A percentile compares a stretch with the other conserved stretches of the same genome.
Conservation (phyloP, 768 basidiomycete species). For the Wakefieldia striispora region DNA sequence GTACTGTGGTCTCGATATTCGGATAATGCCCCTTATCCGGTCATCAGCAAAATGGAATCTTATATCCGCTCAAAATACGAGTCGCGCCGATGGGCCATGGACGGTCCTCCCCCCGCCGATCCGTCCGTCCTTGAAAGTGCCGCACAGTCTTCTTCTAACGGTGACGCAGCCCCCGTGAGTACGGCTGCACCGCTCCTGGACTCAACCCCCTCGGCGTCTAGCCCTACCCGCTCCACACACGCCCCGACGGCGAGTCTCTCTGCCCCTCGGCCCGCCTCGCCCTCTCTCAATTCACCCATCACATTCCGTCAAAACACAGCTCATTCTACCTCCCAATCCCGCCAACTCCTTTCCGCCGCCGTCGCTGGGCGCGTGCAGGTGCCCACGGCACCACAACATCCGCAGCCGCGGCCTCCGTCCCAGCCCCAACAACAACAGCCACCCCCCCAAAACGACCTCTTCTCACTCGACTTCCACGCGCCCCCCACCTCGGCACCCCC, state of each 20-base stretch:
- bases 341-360: constrained; percentile 34
- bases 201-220: not conserved
- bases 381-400: constrained; percentile 1
- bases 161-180: not conserved
- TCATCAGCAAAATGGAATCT: constrained; percentile 88
- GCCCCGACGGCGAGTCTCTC: constrained; percentile 20
- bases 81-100: constrained; percentile 85
- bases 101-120: constrained; percentile 81
- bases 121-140: constrained; percentile 70
- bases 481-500: constrained; percentile 37
- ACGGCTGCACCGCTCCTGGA: constrained; percentile 7
- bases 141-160: constrained; percentile 13
- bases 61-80: constrained; percentile 98
- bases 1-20: constrained; percentile 31
- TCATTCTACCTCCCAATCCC: constrained; percentile 21
- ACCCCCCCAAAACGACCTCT: constrained; percentile 61
- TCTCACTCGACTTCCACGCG: constrained; percentile 83
- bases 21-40: not conserved
- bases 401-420: constrained; percentile 14
- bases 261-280: constrained; percentile 28
- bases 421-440: constrained; percentile 24
- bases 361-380: constrained; percentile 33
- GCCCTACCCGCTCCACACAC: constrained; percentile 2
- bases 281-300: constrained; percentile 24
- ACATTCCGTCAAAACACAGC: constrained; percentile 20